Base-by-base conservation (phyloP, 2,329 filamentous ascomycete species). In the Fusarium sublunatum region DNA sequence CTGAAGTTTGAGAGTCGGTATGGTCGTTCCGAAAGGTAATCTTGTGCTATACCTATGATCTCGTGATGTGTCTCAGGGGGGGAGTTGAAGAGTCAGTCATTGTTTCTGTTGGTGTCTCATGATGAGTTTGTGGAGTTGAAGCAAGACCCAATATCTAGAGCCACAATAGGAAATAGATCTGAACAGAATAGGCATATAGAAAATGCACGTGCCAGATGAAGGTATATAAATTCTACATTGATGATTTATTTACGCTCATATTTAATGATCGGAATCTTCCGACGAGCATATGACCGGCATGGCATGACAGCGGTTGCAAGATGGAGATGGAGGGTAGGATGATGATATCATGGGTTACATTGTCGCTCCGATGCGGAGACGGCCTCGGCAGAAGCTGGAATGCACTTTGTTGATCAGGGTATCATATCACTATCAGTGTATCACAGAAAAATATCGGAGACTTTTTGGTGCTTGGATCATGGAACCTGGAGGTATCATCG, bases 341-440 rank as follows among this genome's bases (percentile, higher is more conserved):
- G 64, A 70, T 70, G 67, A 68, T 69, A 70, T 69, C 67, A 69
- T 69, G 67, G 67, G 67, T 61, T 58, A 42, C 42, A 45, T 28
- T 41, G 25, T 57, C 29, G 43, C 40, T 64, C 40, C 38, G 44
- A 58, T 40, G 64, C 53, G 58, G 62, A 48, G 57, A 48, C 49
- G 54, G 51, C 52, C 39, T 51, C 32, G 54, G 55, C 34, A 44
- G 54, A 56, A 47, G 19, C 6, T 42, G 19, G 24, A 25, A 31
- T 13, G 9, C 32, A n/a, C 19, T 35, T 45, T 26, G 22, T 35
- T 25, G 42, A 25, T 26, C 9, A 19, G 4, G 31, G 50, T 50
- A 39, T 34, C 28, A 52, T 50, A 39, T 34, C 28, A 52, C 47
- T 19, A 19, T 19, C 19, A 19, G 19, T 19, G 19, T 19, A 19